phyloP scores from a whole-genome alignment of 2,329 filamentous ascomycete species.

The Trichophyton simii region DNA sequence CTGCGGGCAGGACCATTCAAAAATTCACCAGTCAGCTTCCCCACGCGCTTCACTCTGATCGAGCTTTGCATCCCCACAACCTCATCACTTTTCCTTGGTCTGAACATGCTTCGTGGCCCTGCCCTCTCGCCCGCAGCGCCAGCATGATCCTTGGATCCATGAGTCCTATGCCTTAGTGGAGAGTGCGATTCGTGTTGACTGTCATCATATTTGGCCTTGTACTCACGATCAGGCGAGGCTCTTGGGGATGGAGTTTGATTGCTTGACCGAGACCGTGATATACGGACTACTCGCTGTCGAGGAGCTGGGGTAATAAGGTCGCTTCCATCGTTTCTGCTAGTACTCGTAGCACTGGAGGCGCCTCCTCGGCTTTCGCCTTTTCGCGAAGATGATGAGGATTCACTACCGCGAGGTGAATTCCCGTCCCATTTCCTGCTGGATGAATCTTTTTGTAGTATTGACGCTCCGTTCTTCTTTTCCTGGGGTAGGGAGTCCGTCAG shows the following conservation, averaged over 20 bases:
- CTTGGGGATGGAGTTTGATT: slow-evolving; percentile 31
- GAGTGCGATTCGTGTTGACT: background rate
- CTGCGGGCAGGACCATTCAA: slow-evolving; percentile 67
- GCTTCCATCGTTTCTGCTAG: slow-evolving; percentile 15
- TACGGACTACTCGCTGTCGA: slow-evolving; percentile 31
- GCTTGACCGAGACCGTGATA: slow-evolving; percentile 20
- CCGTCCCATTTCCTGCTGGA: slow-evolving; percentile 25
- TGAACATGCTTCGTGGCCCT: slow-evolving; percentile 27
- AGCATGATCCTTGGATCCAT: background rate
- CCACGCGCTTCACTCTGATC: slow-evolving; percentile 63
- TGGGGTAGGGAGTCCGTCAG: slow-evolving; percentile 41
- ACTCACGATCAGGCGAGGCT: slow-evolving; percentile 24
- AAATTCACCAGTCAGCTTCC: slow-evolving; percentile 63
- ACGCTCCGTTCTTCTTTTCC: slow-evolving; percentile 31
- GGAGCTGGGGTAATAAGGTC: slow-evolving; percentile 33
- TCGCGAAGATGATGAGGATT: slow-evolving; percentile 15
- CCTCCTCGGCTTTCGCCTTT: slow-evolving; percentile 8
- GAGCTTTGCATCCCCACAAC: slow-evolving; percentile 53
- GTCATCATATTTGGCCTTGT: slow-evolving; percentile 16
- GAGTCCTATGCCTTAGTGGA: background rate
- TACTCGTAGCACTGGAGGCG: slow-evolving; percentile 18
- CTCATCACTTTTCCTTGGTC: slow-evolving; percentile 47
- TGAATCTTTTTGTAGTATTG: slow-evolving; percentile 17
- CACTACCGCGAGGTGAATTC: slow-evolving; percentile 27
- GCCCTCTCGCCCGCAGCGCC: slow-evolving; percentile 8